phyloP scores from a whole-genome alignment of 352 stramenopile genomes.

The Halophytophthora batemanensis region DNA sequence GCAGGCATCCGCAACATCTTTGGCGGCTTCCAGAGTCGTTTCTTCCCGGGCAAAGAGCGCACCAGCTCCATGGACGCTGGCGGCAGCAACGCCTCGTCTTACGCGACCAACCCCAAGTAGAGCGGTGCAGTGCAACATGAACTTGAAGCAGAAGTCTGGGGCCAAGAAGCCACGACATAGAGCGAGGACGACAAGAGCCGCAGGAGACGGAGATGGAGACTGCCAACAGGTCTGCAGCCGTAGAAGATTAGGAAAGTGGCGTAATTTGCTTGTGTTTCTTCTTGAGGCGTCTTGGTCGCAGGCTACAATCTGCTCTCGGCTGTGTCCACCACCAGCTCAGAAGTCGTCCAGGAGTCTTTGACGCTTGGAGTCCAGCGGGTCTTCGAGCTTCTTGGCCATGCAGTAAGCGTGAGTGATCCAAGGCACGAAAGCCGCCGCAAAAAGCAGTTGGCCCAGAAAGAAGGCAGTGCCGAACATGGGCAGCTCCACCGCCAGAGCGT shows the following conservation, averaged over 20 bases:
- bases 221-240: no score
- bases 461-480: conserved; percentile 75
- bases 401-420: conserved; percentile 74
- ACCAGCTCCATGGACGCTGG: conserved; percentile 52
- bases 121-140: no score
- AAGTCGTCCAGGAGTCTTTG: conserved; percentile 66
- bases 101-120: conserved; percentile 3
- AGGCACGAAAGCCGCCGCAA: conserved; percentile 71
- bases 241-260: no score
- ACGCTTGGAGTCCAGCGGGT: conserved; percentile 61
- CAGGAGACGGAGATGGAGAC: no score
- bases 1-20: conserved; percentile 61
- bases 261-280: conserved; percentile 7
- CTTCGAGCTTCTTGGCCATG: conserved; percentile 63
- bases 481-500: conserved; percentile 62
- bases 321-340: conserved; percentile 9
- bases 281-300: no score
- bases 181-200: no score
- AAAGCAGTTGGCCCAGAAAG: conserved; percentile 71
- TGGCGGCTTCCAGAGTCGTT: conserved; percentile 62
- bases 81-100: conserved; percentile 24
- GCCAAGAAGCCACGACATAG: no score
- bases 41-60: conserved; percentile 66
- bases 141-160: no score
- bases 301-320: conserved; percentile 10